Evolutionary conservation across 306 rosid genomes (phyloP), one percentile per base, ranked within the genome.

Genomic region (Glycyrrhiza uralensis): DNA sequence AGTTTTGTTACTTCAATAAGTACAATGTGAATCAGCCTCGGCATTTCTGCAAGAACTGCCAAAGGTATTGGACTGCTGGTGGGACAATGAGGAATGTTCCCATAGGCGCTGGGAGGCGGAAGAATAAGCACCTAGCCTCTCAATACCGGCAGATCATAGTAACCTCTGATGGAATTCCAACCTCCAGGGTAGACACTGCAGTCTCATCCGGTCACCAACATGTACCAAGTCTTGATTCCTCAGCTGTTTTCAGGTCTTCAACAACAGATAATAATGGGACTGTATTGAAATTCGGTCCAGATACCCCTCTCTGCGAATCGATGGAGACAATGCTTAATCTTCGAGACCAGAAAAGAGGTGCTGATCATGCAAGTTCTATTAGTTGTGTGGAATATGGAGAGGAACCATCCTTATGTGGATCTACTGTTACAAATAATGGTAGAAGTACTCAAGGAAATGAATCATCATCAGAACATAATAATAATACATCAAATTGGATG

Each of bases 1-100:
- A 90, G 72, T 90, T 90, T 24, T 90, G 96, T 78, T 90, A 90
- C 58, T 90, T 90, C 81, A 90, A 90, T 17, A 90, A 90, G 81
- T 87, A 90, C 75, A 90, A 87, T 46, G 96, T 87, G 47, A 90
- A 87, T 47, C 96, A 90, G 66, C 96, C 96, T 15, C 75, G 96
- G n/a, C 91, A 90, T 56, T 90, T 87, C 84, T 90, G 96, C 72
- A 90, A 84, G 80, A 87, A 84, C 64, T 90, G 93, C 71, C 96
- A 90, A 46, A 82, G 96, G 80, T 87, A 87, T 54, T 90, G 96
- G 96, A 90, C 96, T 7, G 96, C 96, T 9, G 96, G 96, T 28
- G 96, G 96, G 44, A 85, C 90, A 6, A 81, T 86, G 88, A 84
- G 96, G 70, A 85, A 86, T 54, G 88, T 90, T 76, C 96, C 93